Base-by-base conservation (phyloP, 805 yeast species). In the Hanseniaspora valbyensis region DNA sequence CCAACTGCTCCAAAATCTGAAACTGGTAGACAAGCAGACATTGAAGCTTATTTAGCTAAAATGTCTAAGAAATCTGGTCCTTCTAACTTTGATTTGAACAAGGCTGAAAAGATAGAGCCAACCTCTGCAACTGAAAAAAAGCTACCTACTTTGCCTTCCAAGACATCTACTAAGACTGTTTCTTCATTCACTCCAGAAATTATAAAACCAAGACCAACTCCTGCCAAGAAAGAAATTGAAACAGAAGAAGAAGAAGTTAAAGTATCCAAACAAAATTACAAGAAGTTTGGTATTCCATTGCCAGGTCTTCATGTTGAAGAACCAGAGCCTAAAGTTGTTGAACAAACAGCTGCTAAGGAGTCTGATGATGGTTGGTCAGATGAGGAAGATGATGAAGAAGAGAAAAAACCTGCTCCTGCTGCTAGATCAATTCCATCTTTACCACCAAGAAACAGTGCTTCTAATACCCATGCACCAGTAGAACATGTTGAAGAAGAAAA, bases 41-140 rank as follows among this genome's bases (percentile, higher is more conserved):
- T 69, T 56, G 69, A 64, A 56, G 64, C 66, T 16, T 69, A 59
- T 53, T 68, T 69, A 45, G 69, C 69, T 44, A 58, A 64, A 60
- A 57, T 33, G 66, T 32, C 51, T 4, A 48, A 48, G 24, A 48
- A 40, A 39, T 32, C 44, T 24, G 44, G 58, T 37, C 55, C 53
- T 9, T 33, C 49, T 4, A 32, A 29, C 24, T 30, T 34, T 21
- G 50, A 29, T 22, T 43, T 24, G 36, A 46, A 51, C 13, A 40
- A 44, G 19, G 19, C 38, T 19, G 44, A 38, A 14, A 38, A 25
- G 21, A 22, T 22, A 25, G 13, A 19, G n/a, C 34, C 52, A 7
- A 19, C 42, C 41, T 33, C 54, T 46, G 28, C 56, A 18, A 33
- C 40, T 6, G 43, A 37, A 38, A 7, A n/a, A 13, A 40, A 24